A percentile compares a stretch with the other conserved stretches of the same genome.
These are phyloP conservation scores for Selaginella tamariscina DNA, from an alignment of 75 land plant genomes.

Conservation along the genomic window DNA sequence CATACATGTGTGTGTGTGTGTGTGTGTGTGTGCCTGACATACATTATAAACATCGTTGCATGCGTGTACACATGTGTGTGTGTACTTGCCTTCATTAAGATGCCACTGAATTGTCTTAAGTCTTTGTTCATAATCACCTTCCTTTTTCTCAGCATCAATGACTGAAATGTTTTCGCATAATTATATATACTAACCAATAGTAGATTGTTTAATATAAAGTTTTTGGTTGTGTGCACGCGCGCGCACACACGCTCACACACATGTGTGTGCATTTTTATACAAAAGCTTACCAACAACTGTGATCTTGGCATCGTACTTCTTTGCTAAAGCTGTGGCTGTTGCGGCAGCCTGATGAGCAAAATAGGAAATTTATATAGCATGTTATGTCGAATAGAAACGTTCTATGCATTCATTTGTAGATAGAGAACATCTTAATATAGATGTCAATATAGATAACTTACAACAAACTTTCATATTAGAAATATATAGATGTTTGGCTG, in stretches of 20 bases:
- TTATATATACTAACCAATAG: too few relatives aligned
- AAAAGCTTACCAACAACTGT: conserved; percentile 80
- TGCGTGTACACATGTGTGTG: not conserved
- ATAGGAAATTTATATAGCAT: too few relatives aligned
- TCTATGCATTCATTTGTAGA: too few relatives aligned
- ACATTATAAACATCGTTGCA: not conserved
- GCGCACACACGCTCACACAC: too few relatives aligned
- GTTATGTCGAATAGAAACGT: too few relatives aligned
- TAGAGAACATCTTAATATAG: too few relatives aligned
- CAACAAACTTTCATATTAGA: not conserved
- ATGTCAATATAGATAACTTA: not conserved
- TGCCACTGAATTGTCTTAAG: conserved; percentile 90
- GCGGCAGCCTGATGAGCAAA: conserved; percentile 63
- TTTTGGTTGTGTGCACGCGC: too few relatives aligned
- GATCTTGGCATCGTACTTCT: conserved; percentile 87
- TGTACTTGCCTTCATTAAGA: conserved; percentile 63
- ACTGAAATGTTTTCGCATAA: conserved; percentile 40
- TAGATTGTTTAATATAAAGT: too few relatives aligned
- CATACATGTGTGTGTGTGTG: too few relatives aligned
- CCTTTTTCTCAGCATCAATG: conserved; percentile 76
- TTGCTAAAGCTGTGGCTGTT: conserved; percentile 81
- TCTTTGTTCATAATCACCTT: conserved; percentile 70
- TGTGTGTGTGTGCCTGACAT: too few relatives aligned
- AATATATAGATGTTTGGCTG: not conserved
- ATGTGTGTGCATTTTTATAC: not conserved